phyloP scores from a whole-genome alignment of 2,329 filamentous ascomycete species.

The Fusarium torulosum region DNA sequence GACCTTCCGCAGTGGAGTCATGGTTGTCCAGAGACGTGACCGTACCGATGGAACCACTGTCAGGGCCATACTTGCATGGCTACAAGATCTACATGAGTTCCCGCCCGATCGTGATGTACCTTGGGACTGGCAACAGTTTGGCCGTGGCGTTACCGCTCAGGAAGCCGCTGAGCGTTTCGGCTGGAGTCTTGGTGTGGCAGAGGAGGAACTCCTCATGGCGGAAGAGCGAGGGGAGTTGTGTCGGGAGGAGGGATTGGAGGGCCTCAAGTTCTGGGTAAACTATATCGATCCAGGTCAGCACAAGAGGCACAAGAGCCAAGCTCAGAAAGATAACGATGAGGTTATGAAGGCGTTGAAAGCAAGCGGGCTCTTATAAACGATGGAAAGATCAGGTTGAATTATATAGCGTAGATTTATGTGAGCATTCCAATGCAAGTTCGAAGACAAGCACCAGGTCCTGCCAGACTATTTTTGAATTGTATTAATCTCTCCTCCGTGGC shows the following conservation, averaged over 20 bases:
- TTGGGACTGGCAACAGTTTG: slow-evolving; percentile 84
- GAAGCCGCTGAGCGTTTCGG: slow-evolving; percentile 91
- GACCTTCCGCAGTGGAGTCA: slow-evolving; percentile 91
- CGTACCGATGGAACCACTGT: slow-evolving; percentile 93
- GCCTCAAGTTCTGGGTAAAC: slow-evolving; percentile 94
- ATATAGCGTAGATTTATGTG: slow-evolving; percentile 21
- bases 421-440: not conserved
- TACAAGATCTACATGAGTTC: slow-evolving; percentile 77
- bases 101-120: slow-evolving; percentile 72
- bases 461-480: not conserved
- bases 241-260: slow-evolving; percentile 91
- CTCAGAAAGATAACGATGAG: slow-evolving; percentile 55
- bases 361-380: slow-evolving; percentile 51
- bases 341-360: slow-evolving; percentile 60
- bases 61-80: slow-evolving; percentile 79
- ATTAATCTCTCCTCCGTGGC: slow-evolving; percentile 4
- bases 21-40: slow-evolving; percentile 90
- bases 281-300: slow-evolving; percentile 64
- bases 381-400: slow-evolving; percentile 7
- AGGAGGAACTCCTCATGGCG: slow-evolving; percentile 96
- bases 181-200: slow-evolving; percentile 96
- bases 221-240: slow-evolving; percentile 90
- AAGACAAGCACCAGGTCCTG: not conserved
- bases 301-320: slow-evolving; percentile 48
- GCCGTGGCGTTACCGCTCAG: slow-evolving; percentile 88